These are phyloP conservation scores for Lathyrus tuberosus DNA, from an alignment of 306 rosid species.

Conservation along the genomic window DNA sequence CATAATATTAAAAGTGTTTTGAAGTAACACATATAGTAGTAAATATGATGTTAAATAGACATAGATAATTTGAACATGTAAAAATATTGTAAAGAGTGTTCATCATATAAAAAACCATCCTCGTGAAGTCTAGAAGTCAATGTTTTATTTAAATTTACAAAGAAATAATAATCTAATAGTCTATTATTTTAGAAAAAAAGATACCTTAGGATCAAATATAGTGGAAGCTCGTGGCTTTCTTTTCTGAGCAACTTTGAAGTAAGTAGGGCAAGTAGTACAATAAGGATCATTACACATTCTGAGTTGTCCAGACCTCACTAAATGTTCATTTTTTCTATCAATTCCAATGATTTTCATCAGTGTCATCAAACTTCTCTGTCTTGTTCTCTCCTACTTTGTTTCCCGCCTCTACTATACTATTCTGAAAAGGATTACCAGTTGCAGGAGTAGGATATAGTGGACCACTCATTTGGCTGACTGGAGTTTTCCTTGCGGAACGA, in stretches of 20 bases:
- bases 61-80: too few species aligned
- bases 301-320: conserved; percentile 74
- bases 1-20: too few species aligned
- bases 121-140: not conserved
- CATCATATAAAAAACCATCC: not conserved
- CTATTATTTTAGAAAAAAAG: conserved; percentile 38
- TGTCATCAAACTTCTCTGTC: not conserved
- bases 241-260: conserved; percentile 52
- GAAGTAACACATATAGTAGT: too few species aligned
- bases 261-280: conserved; percentile 88
- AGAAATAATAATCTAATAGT: conserved; percentile 23
- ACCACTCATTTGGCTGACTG: not conserved
- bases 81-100: too few species aligned
- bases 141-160: not conserved
- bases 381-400: conserved; percentile 1
- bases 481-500: not conserved
- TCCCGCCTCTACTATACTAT: not conserved
- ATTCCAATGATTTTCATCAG: not conserved
- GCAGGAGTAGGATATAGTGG: not conserved
- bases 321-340: conserved; percentile 38
- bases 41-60: too few species aligned
- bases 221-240: conserved; percentile 46
- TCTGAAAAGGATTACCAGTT: not conserved
- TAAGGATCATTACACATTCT: conserved; percentile 92
- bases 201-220: conserved; percentile 64